Base-by-base conservation (phyloP, 2,329 filamentous ascomycete genomes). In the Paecilomyces variotii region DNA sequence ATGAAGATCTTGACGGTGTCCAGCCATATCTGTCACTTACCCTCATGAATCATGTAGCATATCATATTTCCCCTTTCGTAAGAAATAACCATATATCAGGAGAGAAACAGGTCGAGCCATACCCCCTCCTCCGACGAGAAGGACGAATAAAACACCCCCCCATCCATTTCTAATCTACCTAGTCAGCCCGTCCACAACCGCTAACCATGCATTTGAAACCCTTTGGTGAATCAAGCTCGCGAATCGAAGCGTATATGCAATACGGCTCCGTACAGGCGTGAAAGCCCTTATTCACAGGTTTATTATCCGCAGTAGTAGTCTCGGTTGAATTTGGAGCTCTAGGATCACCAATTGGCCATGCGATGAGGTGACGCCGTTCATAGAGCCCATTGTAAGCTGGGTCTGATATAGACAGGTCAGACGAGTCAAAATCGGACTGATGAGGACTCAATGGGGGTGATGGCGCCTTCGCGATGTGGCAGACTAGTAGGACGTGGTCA, bases 401-500 rank as follows among this genome's bases (percentile, higher is more conserved):
- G 3, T 45, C n/a, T 2, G 4, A 45, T 7, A 10, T 24, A 45
- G 39, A 24, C 1, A 19, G 4, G 14, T 7, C n/a, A 32, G 30
- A 10, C 6, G 39, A 45, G 3, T 24, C 35, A 7, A 14, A 45
- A 19, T 45, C n/a, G 9, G 35, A 45, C 35, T 45, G 35, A 32
- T 32, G 9, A 7, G n/a, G 14, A 45, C 39, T 45, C 39, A 19
- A 1, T 2, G 39, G 39, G 19, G 39, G 39, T 3, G 39, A 19
- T 9, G n/a, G n/a, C 7, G n/a, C 4, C 19, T 45, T 45, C 2
- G 39, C 39, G 4, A 45, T 45, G n/a, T 57, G 45, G 55, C 66
- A 68, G 50, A 54, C 14, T 26, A 68, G 55, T 19, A 60, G 49
- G 39, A 66, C 59, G 55, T 67, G 66, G 56, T 67, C 61, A 55